Base-by-base conservation (phyloP, 2,329 filamentous ascomycete species). In the Neonectria neomacrospora region DNA sequence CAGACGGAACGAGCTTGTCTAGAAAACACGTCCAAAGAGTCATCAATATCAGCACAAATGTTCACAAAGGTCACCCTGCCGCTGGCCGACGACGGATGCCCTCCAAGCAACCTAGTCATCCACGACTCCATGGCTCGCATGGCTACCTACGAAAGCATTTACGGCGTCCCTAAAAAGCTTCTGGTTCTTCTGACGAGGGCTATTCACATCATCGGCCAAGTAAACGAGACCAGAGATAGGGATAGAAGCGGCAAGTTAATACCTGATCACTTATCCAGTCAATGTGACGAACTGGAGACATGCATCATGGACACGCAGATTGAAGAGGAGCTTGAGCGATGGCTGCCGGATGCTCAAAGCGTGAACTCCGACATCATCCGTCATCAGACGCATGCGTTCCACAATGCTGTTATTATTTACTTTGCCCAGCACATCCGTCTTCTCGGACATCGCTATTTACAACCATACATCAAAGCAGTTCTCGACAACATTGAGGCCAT, bases 331-430 rank as follows among this genome's bases (percentile, higher is more conserved):
- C 59, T 59, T 2, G 61, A 50, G 26, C 34, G 12, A 8, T 61
- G 41, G 41, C n/a, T 61, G 4, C 59, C 59, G 10, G 47, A 37
- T 22, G 54, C 34, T 16, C 37, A 53, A 1, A 54, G 56, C 5
- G 44, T 54, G 5, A 61, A 61, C 22, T 62, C 65, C 0, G 41
- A 50, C 3, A 67, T 68, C 7, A 62, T 68, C 6, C 50, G 51
- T 6, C 58, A 65, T 9, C 66, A 68, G 14, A 67, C 66, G 2
- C 41, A 44, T 4, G 68, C 68, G 22, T 74, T 74, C 23, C 70
- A 71, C 41, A 68, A 74, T 26, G 72, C 72, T 20, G 28, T 73
- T n/a, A 67, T 73, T 16, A 70, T 74, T 6, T 74, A 74, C 55
- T 73, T 74, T 28, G 60, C 72, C 0, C 70, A 72, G 18, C 66